These are phyloP conservation scores for Ochetophila trinervis DNA, from an alignment of 306 rosid species.

Conservation along the genomic window DNA sequence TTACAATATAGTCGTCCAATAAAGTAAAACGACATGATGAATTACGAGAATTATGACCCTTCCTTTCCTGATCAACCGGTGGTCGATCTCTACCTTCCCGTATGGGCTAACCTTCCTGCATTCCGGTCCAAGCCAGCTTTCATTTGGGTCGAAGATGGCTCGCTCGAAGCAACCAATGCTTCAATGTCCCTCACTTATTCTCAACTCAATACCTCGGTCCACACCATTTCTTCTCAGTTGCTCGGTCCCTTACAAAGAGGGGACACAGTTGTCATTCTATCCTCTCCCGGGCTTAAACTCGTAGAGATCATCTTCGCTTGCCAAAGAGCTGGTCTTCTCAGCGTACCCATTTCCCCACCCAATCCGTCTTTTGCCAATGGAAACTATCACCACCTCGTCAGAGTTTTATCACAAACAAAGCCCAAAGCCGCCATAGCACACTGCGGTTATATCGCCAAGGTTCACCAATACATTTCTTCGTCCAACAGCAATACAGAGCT, in stretches of 20 bases:
- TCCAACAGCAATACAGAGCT: slow-evolving; percentile 30
- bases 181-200: slow-evolving; percentile 41
- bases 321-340: slow-evolving; percentile 72
- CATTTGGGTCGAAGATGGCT: slow-evolving; percentile 54
- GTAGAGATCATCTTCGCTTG: slow-evolving; percentile 62
- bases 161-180: background rate
- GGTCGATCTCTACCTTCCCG: slow-evolving; percentile 65
- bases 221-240: slow-evolving; percentile 38
- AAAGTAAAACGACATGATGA: slow-evolving; percentile 33
- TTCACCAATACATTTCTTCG: slow-evolving; percentile 36
- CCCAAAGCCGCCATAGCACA: slow-evolving; percentile 81
- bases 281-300: slow-evolving; percentile 64
- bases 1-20: background rate
- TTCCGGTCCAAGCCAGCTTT: slow-evolving; percentile 70
- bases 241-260: slow-evolving; percentile 39
- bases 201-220: slow-evolving; percentile 51
- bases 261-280: slow-evolving; percentile 51
- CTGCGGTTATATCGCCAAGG: slow-evolving; percentile 34
- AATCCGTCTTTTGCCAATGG: slow-evolving; percentile 44
- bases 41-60: slow-evolving; percentile 70
- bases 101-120: slow-evolving; percentile 66
- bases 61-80: slow-evolving; percentile 80
- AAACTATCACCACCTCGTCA: slow-evolving; percentile 48
- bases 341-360: slow-evolving; percentile 63
- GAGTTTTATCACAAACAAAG: slow-evolving; percentile 64